A percentile compares a stretch with the other conserved stretches of the same genome.
These are phyloP conservation scores for Saccharomycopsis babjevae DNA, from an alignment of 805 yeast genomes.

Conservation along the genomic window DNA sequence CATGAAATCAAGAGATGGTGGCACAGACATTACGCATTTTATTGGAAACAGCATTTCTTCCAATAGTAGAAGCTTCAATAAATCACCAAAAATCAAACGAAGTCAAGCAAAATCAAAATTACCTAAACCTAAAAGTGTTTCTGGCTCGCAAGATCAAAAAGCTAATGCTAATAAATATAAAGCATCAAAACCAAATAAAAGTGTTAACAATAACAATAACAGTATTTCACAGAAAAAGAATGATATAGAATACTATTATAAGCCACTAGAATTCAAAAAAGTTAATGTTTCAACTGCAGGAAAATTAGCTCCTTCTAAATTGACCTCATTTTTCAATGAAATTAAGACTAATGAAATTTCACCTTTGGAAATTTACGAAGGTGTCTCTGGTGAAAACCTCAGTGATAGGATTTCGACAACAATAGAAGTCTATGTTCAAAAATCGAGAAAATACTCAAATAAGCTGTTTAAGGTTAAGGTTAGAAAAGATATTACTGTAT, in stretches of 20 bases:
- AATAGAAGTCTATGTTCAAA: conserved; percentile 23
- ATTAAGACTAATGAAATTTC: conserved; percentile 3
- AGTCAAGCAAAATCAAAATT: neutral
- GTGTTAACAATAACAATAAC: conserved; percentile 4
- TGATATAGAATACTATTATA: neutral
- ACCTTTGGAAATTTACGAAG: conserved; percentile 11
- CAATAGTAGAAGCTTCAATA: neutral
- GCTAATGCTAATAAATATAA: neutral
- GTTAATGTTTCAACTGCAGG: neutral
- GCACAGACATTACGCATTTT: neutral
- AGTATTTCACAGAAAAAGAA: neutral
- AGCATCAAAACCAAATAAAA: conserved; percentile 4
- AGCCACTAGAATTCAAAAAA: conserved; percentile 4
- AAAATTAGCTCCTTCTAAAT: conserved; percentile 1
- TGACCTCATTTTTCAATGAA: conserved; percentile 6
- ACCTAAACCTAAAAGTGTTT: conserved; percentile 1
- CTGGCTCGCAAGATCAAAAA: conserved; percentile 8
- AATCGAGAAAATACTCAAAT: conserved; percentile 10
- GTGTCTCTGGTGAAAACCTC: conserved; percentile 11
- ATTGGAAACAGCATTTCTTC: conserved; percentile 1
- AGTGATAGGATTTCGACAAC: conserved; percentile 3
- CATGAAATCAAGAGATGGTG: neutral
- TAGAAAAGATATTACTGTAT: conserved; percentile 33
- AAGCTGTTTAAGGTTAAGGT: conserved; percentile 22
- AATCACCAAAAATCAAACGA: neutral